Base-by-base conservation (phyloP, 257 asterid genomes). In the Salvia miltiorrhiza region DNA sequence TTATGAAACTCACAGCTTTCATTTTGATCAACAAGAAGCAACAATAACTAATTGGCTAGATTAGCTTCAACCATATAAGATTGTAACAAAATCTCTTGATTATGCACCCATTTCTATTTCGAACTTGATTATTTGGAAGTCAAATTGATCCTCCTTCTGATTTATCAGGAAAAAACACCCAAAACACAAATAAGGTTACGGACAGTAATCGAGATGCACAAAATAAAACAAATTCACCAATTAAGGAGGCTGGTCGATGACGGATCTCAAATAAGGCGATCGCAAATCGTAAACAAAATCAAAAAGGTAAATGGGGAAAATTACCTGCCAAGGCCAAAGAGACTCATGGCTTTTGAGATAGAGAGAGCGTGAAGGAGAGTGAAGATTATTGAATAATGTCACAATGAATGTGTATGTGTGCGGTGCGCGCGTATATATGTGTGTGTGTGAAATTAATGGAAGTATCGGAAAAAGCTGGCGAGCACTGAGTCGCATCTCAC, bases 281-380 rank as follows among this genome's bases (percentile, higher is more conserved):
- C 66, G 58, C 3, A 65, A 63, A 64, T 33, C 30, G 41, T 17
- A 59, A 74, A n/a, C 63, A 53, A 59, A 53, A 73, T 33, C 26
- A 73, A 49, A 48, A 73, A 13, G 26, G 58, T 48, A 33, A 40
- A 16, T 59, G 13, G 54, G 23, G 37, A 24, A 47, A 75, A 53
- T 75, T 73, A 89, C 98, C 98, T 89, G 87, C 98, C 98, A 26
- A 92, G 87, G 73, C 98, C 98, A 73, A 92, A 92, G 73, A 92
- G 95, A 89, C 98, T 92, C 96, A 89, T 92, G 77, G 81, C 79
- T 80, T 20, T 14, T 23, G 57, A 52, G 20, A 37, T 49, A 28
- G 56, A 52, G 75, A 65, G 26, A 67, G 73, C 20, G 69, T 12
- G 76, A 65, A 10, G 39, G 30, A 35, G 39, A 43, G 23, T 16